Percentiles rank a stretch among this genome's conserved stretches.
phyloP scores from a whole-genome alignment of 371 early-diverging fungal genomes.

The Entomophthora muscae region DNA sequence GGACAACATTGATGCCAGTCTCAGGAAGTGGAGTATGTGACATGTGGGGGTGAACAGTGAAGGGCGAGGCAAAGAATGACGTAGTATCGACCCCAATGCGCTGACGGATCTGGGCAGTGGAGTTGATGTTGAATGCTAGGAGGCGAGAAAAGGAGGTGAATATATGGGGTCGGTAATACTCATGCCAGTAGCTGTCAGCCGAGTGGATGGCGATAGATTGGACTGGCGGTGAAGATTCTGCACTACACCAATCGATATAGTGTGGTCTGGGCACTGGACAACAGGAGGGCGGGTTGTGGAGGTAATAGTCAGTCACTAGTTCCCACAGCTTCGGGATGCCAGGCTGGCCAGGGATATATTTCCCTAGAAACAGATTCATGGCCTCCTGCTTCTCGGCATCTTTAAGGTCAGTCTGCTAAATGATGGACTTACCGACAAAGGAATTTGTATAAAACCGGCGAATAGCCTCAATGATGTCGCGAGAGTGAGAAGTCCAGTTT shows the following conservation, averaged over 20 bases:
- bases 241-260: background rate
- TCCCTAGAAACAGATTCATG: conserved; percentile 85
- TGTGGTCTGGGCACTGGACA: conserved; percentile 13
- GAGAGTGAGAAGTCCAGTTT: conserved; percentile 76
- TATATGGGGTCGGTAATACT: conserved; percentile 52
- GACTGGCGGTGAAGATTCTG: background rate
- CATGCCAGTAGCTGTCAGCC: conserved; percentile 46
- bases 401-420: conserved; percentile 6
- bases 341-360: conserved; percentile 28
- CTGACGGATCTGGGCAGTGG: conserved; percentile 33
- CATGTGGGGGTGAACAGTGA: background rate
- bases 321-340: conserved; percentile 65
- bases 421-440: conserved; percentile 45
- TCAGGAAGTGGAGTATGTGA: background rate
- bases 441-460: conserved; percentile 84
- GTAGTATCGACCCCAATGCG: background rate
- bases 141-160: conserved; percentile 52
- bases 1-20: background rate
- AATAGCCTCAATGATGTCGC: conserved; percentile 90
- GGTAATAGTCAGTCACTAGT: conserved; percentile 53
- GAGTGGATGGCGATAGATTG: conserved; percentile 21
- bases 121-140: conserved; percentile 73
- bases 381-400: conserved; percentile 94
- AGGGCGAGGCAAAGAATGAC: background rate
- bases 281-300: conserved; percentile 46